Evolutionary conservation across 2,329 filamentous ascomycete genomes (phyloP).

Genomic region (Penicillium capsulatum): DNA sequence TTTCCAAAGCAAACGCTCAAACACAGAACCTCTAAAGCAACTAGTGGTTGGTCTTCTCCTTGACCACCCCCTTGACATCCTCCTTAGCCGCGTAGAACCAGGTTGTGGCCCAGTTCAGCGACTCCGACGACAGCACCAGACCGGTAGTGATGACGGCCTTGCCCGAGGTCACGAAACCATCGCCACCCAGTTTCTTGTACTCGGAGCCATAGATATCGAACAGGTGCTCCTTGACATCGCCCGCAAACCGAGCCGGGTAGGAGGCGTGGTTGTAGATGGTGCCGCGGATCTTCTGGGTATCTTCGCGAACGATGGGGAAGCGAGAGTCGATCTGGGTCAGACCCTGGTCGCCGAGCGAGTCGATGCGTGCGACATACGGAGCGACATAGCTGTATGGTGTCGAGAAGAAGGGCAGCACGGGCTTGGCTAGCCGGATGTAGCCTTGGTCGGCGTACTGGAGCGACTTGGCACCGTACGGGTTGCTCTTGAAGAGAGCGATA

Average conservation of each 20-base stretch:
- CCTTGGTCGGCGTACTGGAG: conserved; percentile 69
- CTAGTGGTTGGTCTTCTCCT: conserved; percentile 44
- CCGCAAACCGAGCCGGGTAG: conserved; percentile 60
- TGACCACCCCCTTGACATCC: conserved; percentile 53
- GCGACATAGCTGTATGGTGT: conserved; percentile 77
- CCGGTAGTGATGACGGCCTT: conserved; percentile 67
- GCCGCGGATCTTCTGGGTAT: conserved; percentile 64
- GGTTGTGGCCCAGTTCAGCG: conserved; percentile 57
- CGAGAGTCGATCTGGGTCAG: conserved; percentile 64
- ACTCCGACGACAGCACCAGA: conserved; percentile 63
- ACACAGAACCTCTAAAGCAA: conserved; percentile 3
- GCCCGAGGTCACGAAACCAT: conserved; percentile 61
- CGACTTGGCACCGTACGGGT: conserved; percentile 79
- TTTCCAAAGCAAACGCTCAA: conserved; percentile 11
- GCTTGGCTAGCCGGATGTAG: conserved; percentile 72
- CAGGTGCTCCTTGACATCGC: conserved; percentile 50
- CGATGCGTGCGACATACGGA: conserved; percentile 79
- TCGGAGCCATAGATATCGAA: conserved; percentile 43
- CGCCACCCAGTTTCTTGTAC: conserved; percentile 48
- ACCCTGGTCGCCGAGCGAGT: conserved; percentile 69
- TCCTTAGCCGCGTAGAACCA: conserved; percentile 61
- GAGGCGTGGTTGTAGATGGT: conserved; percentile 59
- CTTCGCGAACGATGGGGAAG: conserved; percentile 71
- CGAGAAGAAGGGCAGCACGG: conserved; percentile 71
- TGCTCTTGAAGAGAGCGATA: conserved; percentile 72